These are phyloP conservation scores for Trypanosomatidae sp. DNA, from an alignment of 208 protist species.

Conservation along the genomic window DNA sequence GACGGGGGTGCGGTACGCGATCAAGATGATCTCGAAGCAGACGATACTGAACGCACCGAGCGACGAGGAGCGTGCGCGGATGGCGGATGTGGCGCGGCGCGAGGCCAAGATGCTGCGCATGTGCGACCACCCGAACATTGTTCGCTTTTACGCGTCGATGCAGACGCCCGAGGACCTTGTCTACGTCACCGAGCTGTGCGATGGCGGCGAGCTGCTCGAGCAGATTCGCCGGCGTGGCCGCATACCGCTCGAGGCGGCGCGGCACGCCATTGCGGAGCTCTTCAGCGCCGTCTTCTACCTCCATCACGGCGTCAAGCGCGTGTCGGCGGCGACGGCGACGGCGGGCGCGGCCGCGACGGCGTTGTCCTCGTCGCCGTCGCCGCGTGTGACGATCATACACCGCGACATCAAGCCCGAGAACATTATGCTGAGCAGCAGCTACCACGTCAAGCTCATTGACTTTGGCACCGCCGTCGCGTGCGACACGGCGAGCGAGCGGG, in stretches of 20 bases:
- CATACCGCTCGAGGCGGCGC: conserved; percentile 72
- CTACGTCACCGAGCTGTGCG: conserved; percentile 79
- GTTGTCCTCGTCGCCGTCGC: too few species aligned
- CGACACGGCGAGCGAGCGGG: conserved; percentile 45
- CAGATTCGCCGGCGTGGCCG: conserved; percentile 29
- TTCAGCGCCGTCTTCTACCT: conserved; percentile 93
- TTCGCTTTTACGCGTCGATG: conserved; percentile 74
- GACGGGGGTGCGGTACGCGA: conserved; percentile 48
- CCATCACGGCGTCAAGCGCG: conserved; percentile 70
- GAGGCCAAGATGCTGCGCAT: conserved; percentile 78
- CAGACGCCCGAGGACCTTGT: conserved; percentile 71
- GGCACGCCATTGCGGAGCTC: conserved; percentile 87
- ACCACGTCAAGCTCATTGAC: conserved; percentile 93
- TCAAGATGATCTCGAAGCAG: conserved; percentile 78
- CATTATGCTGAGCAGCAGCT: conserved; percentile 84
- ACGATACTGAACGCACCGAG: conserved; percentile 73
- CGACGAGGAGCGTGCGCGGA: conserved; percentile 72
- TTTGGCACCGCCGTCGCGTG: conserved; percentile 90
- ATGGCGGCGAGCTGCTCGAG: conserved; percentile 74
- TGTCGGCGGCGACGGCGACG: not conserved
- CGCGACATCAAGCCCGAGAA: conserved; percentile 96
- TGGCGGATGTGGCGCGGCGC: conserved; percentile 73
- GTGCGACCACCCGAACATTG: conserved; percentile 83
- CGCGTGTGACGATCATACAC: conserved; percentile 81
- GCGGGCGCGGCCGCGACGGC: not conserved